Percentiles rank a stretch among this genome's conserved stretches.
phyloP scores from a whole-genome alignment of 1,284 basidiomycete genomes.

The Rugosomyces carneus region DNA sequence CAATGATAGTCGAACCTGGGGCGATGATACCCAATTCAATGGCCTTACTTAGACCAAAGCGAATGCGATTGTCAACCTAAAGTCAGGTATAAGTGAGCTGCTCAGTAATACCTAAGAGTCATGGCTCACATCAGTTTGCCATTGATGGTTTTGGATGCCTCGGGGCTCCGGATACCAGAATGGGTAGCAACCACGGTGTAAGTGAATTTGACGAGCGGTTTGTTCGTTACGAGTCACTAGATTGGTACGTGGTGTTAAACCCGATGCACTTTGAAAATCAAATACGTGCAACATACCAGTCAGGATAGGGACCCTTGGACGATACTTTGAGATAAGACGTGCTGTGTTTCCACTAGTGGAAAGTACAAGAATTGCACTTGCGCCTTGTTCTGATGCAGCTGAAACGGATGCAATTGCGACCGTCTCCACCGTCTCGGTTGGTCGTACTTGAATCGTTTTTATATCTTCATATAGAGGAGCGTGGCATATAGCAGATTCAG shows the following conservation, averaged over 20 bases:
- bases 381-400: slow-evolving; percentile 91
- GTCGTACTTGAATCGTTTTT: slow-evolving; percentile 70
- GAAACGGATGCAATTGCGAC: slow-evolving; percentile 92
- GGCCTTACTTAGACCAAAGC: slow-evolving; percentile 88
- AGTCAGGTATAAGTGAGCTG: no score
- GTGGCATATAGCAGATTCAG: slow-evolving; percentile 91
- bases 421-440: slow-evolving; percentile 90
- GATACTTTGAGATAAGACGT: slow-evolving; percentile 95
- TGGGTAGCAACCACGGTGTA: slow-evolving; percentile 96
- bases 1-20: slow-evolving; percentile 87
- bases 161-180: slow-evolving; percentile 95
- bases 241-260: background rate
- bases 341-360: slow-evolving; percentile 97
- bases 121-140: slow-evolving; percentile 90
- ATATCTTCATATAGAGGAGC: slow-evolving; percentile 90
- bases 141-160: slow-evolving; percentile 82
- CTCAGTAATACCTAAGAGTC: no score
- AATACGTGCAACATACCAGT: slow-evolving; percentile 53
- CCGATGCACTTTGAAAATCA: background rate
- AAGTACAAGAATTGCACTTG: slow-evolving; percentile 91
- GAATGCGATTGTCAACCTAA: slow-evolving; percentile 83
- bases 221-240: slow-evolving; percentile 93
- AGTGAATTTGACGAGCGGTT: slow-evolving; percentile 94
- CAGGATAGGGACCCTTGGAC: slow-evolving; percentile 91
- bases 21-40: slow-evolving; percentile 85